A percentile compares a stretch with the other conserved stretches of the same genome.
phyloP scores from a whole-genome alignment of 495 filamentous ascomycete genomes.

The Hyaloscypha bicolor region DNA sequence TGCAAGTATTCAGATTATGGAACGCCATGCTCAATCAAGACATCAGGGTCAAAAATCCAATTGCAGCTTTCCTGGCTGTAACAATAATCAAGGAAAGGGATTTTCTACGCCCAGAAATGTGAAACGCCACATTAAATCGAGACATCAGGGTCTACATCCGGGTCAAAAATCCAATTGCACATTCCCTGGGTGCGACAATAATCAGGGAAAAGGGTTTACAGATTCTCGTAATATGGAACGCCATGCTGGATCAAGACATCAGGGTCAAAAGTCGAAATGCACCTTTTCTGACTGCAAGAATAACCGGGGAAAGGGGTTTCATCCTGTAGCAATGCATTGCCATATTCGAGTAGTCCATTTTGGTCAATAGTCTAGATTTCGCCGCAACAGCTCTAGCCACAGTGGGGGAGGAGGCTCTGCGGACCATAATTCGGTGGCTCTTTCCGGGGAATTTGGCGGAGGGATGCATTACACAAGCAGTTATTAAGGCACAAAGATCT shows the following conservation, averaged over 20 bases:
- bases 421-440: no score
- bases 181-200: not conserved
- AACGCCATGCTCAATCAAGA: not conserved
- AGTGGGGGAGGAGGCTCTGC: no score
- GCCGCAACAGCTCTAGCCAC: no score
- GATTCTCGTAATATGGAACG: not conserved
- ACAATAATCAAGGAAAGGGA: not conserved
- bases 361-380: no score
- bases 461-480: no score
- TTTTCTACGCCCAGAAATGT: not conserved
- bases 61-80: conserved; percentile 3
- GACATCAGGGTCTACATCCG: no score
- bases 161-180: conserved; percentile 8
- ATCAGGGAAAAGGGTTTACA: conserved; percentile 1
- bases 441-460: no score
- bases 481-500: no score
- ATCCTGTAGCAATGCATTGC: no score
- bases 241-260: not conserved
- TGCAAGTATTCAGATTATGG: not conserved
- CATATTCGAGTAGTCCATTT: no score
- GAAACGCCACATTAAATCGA: not conserved
- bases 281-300: not conserved
- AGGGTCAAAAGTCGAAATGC: not conserved
- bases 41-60: not conserved
- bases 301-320: not conserved